A percentile compares a stretch with the other conserved stretches of the same genome.
These are phyloP conservation scores for Plectosphaerella plurivora DNA, from an alignment of 2,329 filamentous ascomycete genomes.

Conservation along the genomic window DNA sequence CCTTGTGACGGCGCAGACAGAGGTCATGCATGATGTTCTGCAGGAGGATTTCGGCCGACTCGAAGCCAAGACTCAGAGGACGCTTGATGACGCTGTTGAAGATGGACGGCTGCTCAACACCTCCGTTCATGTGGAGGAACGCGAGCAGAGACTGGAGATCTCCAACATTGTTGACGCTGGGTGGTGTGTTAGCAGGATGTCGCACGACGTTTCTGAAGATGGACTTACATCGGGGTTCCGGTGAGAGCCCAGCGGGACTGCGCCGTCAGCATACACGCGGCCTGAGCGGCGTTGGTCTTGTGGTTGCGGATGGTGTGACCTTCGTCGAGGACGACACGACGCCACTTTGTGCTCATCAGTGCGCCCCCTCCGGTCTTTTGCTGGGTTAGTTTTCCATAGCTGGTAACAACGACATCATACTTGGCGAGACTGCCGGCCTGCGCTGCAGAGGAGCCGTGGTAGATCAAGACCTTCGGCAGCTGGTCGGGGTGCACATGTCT, in stretches of 20 bases:
- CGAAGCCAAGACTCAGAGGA: slow-evolving; percentile 55
- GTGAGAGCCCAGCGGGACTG: slow-evolving; percentile 75
- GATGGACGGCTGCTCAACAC: slow-evolving; percentile 66
- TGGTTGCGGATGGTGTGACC: slow-evolving; percentile 79
- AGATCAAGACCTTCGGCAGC: slow-evolving; percentile 63
- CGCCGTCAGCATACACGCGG: slow-evolving; percentile 62
- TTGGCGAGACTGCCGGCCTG: slow-evolving; percentile 53
- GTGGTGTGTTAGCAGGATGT: slow-evolving; percentile 9
- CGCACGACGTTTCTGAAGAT: background rate
- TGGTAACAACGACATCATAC: slow-evolving; percentile 78
- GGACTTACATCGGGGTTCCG: slow-evolving; percentile 69
- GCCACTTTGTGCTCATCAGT: slow-evolving; percentile 58
- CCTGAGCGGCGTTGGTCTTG: slow-evolving; percentile 65
- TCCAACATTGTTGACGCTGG: slow-evolving; percentile 68
- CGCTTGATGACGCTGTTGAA: slow-evolving; percentile 71
- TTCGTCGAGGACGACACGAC: slow-evolving; percentile 76
- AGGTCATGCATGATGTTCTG: slow-evolving; percentile 77
- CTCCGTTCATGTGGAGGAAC: slow-evolving; percentile 72
- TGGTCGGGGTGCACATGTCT: slow-evolving; percentile 64
- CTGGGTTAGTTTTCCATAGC: slow-evolving; percentile 70
- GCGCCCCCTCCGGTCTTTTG: slow-evolving; percentile 45
- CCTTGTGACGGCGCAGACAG: slow-evolving; percentile 76
- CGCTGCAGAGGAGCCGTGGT: slow-evolving; percentile 63
- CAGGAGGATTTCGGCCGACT: slow-evolving; percentile 58
- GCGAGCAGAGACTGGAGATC: slow-evolving; percentile 77